A percentile compares a stretch with the other conserved stretches of the same genome.
Evolutionary conservation across 2,329 filamentous ascomycete genomes (phyloP).

Genomic region (Sporothrix curviconia): DNA sequence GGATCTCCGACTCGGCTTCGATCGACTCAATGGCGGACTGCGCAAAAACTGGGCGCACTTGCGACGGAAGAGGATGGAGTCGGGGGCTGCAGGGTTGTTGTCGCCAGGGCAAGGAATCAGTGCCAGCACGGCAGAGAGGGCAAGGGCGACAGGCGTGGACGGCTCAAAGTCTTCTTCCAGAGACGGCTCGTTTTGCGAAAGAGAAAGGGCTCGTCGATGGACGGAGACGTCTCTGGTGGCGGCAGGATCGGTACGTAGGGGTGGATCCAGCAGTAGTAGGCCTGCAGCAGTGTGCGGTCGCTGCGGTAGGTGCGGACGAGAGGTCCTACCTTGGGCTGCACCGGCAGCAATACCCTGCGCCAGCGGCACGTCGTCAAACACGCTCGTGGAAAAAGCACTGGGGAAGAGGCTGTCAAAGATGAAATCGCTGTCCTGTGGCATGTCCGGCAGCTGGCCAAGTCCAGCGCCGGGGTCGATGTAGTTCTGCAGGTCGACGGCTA

Average conservation of each 20-base stretch:
- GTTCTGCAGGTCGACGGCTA: constrained; percentile 31
- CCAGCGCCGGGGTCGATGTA: constrained; percentile 43
- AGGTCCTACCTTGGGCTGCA: constrained; percentile 21
- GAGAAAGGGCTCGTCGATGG: constrained; percentile 27
- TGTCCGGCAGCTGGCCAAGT: constrained; percentile 39
- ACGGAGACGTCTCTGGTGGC: constrained; percentile 30
- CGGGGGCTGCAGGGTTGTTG: constrained; percentile 28
- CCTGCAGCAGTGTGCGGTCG: constrained; percentile 39
- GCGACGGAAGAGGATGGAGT: constrained; percentile 38
- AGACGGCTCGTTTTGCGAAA: constrained; percentile 32
- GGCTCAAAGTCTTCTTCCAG: constrained; percentile 33
- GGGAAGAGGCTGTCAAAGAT: constrained; percentile 41
- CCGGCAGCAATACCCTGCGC: constrained; percentile 16
- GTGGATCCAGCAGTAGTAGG: constrained; percentile 48
- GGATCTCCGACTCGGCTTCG: constrained; percentile 41
- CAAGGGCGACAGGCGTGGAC: constrained; percentile 38
- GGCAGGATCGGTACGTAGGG: constrained; percentile 45
- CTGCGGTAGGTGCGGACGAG: constrained; percentile 37
- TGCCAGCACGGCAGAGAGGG: constrained; percentile 42
- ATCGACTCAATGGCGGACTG: constrained; percentile 42
- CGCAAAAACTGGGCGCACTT: constrained; percentile 44
- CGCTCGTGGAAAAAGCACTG: constrained; percentile 17
- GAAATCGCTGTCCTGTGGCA: constrained; percentile 40
- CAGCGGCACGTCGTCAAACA: constrained; percentile 17
- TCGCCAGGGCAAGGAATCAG: constrained; percentile 41